Conservation (phyloP, 2,329 filamentous ascomycete genomes). For the Coniochaeta sp. region DNA sequence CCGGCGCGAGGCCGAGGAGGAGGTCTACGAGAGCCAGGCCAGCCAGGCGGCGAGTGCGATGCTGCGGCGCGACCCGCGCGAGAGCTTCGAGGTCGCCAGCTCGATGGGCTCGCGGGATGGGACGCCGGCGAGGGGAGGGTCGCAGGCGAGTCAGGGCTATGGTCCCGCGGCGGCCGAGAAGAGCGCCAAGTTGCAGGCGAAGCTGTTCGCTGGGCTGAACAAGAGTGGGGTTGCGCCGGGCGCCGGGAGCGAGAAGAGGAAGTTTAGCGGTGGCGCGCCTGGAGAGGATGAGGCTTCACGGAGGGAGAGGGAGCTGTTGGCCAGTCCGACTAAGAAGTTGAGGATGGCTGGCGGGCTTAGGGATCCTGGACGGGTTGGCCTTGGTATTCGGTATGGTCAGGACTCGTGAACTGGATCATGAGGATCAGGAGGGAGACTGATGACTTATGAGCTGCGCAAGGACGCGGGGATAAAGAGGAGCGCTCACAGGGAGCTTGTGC, state of each 20-base stretch:
- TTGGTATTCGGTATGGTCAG: slow-evolving; percentile 42
- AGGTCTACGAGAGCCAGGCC: slow-evolving; percentile 66
- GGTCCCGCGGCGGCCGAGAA: slow-evolving; percentile 28
- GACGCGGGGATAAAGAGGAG: neutral
- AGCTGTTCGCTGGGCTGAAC: slow-evolving; percentile 37
- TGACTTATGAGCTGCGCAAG: neutral
- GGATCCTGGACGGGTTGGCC: slow-evolving; percentile 32
- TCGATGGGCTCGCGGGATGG: slow-evolving; percentile 32
- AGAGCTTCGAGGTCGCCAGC: slow-evolving; percentile 43
- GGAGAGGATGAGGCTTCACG: slow-evolving; percentile 19
- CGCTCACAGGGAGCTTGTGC: neutral
- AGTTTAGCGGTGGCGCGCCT: slow-evolving; percentile 30
- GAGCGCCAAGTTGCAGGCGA: slow-evolving; percentile 42
- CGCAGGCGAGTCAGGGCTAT: neutral
- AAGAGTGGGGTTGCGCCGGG: slow-evolving; percentile 23
- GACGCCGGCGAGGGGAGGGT: slow-evolving; percentile 23
- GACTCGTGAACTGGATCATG: neutral
- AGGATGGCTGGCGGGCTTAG: slow-evolving; percentile 31
- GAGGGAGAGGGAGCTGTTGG: slow-evolving; percentile 21
- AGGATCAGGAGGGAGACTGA: neutral
- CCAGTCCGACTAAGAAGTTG: slow-evolving; percentile 45
- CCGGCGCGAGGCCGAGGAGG: slow-evolving; percentile 42
- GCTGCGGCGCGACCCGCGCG: slow-evolving; percentile 53
- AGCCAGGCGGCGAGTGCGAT: slow-evolving; percentile 71
- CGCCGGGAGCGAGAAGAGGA: slow-evolving; percentile 37